Evolutionary conservation across 2,329 filamentous ascomycete genomes (phyloP).

Genomic region (Beauveria asiatica): DNA sequence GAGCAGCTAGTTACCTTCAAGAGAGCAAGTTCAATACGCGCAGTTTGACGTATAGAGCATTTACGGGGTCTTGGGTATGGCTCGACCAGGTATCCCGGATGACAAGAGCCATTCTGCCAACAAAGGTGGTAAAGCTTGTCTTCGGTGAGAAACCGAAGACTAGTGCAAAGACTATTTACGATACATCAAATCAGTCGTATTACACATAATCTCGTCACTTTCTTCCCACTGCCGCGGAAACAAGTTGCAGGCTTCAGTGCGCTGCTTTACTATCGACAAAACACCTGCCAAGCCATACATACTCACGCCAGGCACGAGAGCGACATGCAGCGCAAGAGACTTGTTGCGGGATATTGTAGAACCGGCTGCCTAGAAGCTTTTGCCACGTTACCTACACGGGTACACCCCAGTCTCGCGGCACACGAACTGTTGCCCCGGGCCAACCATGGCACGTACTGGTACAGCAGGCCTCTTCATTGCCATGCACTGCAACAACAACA

Average conservation of each 20-base stretch:
- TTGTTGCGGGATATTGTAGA: background rate
- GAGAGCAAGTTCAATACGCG: too few species aligned
- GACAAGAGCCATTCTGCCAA: background rate
- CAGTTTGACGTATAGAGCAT: background rate
- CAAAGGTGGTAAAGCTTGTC: background rate
- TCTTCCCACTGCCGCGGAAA: too few species aligned
- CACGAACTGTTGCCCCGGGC: slow-evolving; percentile 2
- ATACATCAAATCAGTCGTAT: too few species aligned
- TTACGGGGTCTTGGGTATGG: background rate
- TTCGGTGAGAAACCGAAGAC: background rate
- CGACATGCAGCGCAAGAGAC: background rate
- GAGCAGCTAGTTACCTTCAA: background rate
- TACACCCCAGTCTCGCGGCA: background rate
- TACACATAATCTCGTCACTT: too few species aligned
- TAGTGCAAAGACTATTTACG: background rate
- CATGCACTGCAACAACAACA: background rate
- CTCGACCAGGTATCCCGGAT: background rate
- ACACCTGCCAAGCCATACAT: background rate
- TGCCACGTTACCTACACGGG: slow-evolving; percentile 8
- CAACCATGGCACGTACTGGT: background rate
- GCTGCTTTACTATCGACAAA: background rate
- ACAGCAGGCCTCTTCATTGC: background rate
- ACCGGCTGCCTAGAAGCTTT: background rate
- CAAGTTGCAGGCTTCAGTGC: background rate
- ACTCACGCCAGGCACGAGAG: background rate